Evolutionary conservation across 345 rosid genomes (phyloP).

Genomic region (Eucalyptus victrix): DNA sequence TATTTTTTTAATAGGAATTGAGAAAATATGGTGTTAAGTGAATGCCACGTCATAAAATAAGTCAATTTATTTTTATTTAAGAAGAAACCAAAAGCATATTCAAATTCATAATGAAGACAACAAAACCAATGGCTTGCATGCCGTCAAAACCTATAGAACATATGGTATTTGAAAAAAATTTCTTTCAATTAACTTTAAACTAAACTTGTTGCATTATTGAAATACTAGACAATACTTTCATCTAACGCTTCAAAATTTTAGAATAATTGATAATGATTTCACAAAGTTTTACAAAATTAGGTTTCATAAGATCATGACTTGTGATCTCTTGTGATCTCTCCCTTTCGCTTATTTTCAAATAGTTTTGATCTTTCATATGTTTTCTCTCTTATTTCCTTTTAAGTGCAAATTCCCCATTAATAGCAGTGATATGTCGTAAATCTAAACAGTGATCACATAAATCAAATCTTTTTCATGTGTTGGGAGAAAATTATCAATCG

Average conservation of each 20-base stretch:
- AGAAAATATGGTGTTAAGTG: too few species aligned
- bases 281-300: not conserved
- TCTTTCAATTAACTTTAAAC: not conserved
- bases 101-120: not conserved
- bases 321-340: not conserved
- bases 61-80: not conserved
- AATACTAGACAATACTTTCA: not conserved
- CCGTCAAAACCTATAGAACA: not conserved
- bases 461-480: too few species aligned
- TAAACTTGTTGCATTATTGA: not conserved
- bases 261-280: not conserved
- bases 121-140: too few species aligned
- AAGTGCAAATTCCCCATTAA: rapidly evolving
- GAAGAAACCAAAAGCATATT: not conserved
- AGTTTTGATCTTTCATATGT: not conserved
- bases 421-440: not conserved
- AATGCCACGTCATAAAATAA: not conserved
- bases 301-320: not conserved
- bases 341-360: not conserved
- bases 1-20: too few species aligned
- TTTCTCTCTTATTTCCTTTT: not conserved
- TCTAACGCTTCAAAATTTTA: too few species aligned
- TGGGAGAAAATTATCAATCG: too few species aligned
- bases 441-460: too few species aligned
- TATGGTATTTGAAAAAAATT: not conserved